phyloP scores from a whole-genome alignment of 805 yeast genomes.

The Wickerhamomyces strasburgensis region DNA sequence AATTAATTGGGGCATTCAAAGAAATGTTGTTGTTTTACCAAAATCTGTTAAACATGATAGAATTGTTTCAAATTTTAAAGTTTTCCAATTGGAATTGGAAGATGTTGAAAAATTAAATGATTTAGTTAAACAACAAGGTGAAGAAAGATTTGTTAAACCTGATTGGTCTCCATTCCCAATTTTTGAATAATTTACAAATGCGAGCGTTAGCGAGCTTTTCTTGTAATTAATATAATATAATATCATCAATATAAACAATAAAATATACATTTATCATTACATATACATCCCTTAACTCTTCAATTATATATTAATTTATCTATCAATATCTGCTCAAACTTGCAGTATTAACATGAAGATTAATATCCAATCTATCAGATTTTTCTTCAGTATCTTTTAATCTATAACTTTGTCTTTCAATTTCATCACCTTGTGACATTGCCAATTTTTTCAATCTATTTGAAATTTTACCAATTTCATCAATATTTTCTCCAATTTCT shows the following conservation, averaged over 20 bases:
- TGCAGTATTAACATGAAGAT: conserved; percentile 71
- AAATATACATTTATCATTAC: no score
- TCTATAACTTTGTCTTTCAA: conserved; percentile 71
- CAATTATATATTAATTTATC: conserved; percentile 31
- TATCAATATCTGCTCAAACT: conserved; percentile 43
- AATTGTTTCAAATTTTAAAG: conserved; percentile 32
- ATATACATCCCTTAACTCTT: no score
- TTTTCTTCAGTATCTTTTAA: conserved; percentile 74
- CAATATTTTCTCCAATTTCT: conserved; percentile 79
- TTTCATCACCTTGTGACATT: conserved; percentile 65
- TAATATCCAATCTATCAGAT: conserved; percentile 79
- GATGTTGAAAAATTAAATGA: conserved; percentile 29
- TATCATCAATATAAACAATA: no score
- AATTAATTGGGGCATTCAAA: conserved; percentile 55
- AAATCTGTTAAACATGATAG: conserved; percentile 43
- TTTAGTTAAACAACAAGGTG: conserved; percentile 26
- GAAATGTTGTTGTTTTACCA: conserved; percentile 52
- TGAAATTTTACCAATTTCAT: conserved; percentile 66
- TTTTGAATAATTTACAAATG: no score
- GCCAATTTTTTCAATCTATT: conserved; percentile 72
- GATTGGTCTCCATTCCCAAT: no score
- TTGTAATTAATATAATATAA: no score
- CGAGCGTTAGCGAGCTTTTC: no score
- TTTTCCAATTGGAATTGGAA: conserved; percentile 30
- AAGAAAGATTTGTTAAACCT: conserved; percentile 25